These are phyloP conservation scores for Podospora australis DNA, from an alignment of 495 filamentous ascomycete species.

Conservation along the genomic window DNA sequence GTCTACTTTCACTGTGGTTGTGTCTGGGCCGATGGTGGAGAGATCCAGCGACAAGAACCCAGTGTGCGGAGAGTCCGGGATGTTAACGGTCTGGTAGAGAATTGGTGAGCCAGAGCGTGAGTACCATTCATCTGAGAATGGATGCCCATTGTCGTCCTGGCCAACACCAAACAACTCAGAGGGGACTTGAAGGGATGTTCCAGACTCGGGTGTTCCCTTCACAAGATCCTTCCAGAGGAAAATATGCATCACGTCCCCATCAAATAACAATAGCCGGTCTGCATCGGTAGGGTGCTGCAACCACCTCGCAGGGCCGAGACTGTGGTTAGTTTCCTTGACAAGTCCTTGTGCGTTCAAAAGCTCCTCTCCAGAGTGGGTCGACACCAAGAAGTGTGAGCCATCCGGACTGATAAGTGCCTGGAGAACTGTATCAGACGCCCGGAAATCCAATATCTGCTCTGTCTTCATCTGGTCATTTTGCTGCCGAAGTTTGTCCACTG, in stretches of 20 bases:
- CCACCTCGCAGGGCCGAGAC: conserved; percentile 6
- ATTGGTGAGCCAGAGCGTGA: conserved; percentile 4
- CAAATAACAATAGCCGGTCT: conserved; percentile 5
- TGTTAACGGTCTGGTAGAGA: conserved; percentile 2
- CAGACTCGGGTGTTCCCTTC: background rate
- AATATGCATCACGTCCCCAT: conserved; percentile 5
- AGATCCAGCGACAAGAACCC: conserved; percentile 14
- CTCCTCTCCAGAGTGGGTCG: conserved; percentile 9
- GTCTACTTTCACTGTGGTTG: background rate
- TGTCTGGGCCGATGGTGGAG: background rate
- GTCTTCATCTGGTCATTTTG: background rate
- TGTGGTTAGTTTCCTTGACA: background rate
- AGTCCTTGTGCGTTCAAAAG: background rate
- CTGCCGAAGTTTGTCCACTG: conserved; percentile 6
- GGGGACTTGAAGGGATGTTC: conserved; percentile 5
- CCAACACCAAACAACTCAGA: conserved; percentile 5
- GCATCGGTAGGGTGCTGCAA: conserved; percentile 10
- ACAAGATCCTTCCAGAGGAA: conserved; percentile 10
- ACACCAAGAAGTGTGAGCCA: conserved; percentile 6
- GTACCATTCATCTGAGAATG: conserved; percentile 9
- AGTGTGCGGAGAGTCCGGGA: conserved; percentile 3
- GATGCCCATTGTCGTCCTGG: background rate
- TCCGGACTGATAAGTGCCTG: conserved; percentile 12
- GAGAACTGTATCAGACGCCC: conserved; percentile 10
- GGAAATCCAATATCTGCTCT: conserved; percentile 12